Evolutionary conservation across 2,329 filamentous ascomycete species (phyloP), one percentile per base, ranked within the genome.

Genomic region (Elsinoe batatas): DNA sequence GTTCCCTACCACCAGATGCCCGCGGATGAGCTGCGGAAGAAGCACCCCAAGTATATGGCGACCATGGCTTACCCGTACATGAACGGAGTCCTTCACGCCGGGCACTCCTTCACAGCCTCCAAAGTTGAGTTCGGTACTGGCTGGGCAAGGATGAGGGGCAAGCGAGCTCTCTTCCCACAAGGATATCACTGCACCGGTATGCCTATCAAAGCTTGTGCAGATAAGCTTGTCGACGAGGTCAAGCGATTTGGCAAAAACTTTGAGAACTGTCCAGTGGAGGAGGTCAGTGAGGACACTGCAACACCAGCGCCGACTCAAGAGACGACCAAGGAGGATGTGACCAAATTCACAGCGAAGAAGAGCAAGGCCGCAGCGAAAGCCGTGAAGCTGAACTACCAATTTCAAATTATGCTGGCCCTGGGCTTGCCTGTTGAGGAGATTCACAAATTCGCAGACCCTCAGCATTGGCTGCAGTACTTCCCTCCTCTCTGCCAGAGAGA

Each of bases 181-280:
- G 93, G 91, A 32, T 98, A 90, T 76, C 93, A 98, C 77, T 89
- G 87, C 74, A 97, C 91, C 0, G 93, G 93, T 64, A 94, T 98
- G 85, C 90, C 91, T 44, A 98, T 98, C 77, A 96, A 96, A 74
- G 91, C 93, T 5, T 94, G 88, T 66, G 90, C 93, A 55, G 91
- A 98, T 76, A 97, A 97, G 77, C 81, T 98, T 44, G 83, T 85
- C 58, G 83, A 88, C 60, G 93, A 98, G 73, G 85, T 97, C 56
- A 83, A 88, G 72, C 77, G 86, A 74, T 98, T 97, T 66, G 93
- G 93, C 18, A 74, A 85, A 67, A 83, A 90, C 65, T 97, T 97
- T 60, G 85, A 91, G 66, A 76, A 79, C 46, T 95, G 89, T 71
- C 77, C 80, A 54, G 80, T 83, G 56, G 82, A 86, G 10, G 73